Conservation (phyloP, 2,329 filamentous ascomycete genomes). For the Colletotrichum melonis region DNA sequence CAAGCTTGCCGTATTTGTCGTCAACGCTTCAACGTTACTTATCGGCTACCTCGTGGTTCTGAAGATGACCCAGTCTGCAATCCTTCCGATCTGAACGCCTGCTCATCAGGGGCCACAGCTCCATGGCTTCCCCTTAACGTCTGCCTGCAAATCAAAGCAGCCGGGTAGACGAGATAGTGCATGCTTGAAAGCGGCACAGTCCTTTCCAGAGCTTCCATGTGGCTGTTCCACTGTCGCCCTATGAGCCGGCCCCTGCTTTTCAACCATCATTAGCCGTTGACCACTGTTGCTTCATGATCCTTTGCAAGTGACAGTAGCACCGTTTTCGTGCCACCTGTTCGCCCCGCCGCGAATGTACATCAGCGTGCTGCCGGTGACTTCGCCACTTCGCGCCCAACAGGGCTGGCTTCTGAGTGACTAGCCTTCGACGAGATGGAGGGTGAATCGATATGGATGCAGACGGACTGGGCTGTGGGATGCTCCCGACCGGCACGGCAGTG, state of each 20-base stretch:
- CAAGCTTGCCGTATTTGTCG: neutral
- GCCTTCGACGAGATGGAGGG: neutral
- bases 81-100: constrained; percentile 10
- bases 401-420: neutral
- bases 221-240: neutral
- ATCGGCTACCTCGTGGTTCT: neutral
- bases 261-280: constrained; percentile 4
- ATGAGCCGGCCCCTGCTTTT: constrained; percentile 1
- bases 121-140: neutral
- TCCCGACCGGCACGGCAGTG: constrained; percentile 28
- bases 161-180: constrained; percentile 5
- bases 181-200: constrained; percentile 9
- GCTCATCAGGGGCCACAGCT: constrained; percentile 1
- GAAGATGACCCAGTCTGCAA: neutral
- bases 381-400: neutral
- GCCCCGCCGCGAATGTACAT: neutral
- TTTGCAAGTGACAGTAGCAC: constrained; percentile 6
- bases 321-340: neutral
- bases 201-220: constrained; percentile 23
- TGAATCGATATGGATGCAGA: neutral
- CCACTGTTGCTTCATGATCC: constrained; percentile 24
- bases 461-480: neutral
- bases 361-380: neutral
- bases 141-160: constrained; percentile 11
- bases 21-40: neutral